Conservation (phyloP, 306 rosid species). For the Alnus glutinosa region DNA sequence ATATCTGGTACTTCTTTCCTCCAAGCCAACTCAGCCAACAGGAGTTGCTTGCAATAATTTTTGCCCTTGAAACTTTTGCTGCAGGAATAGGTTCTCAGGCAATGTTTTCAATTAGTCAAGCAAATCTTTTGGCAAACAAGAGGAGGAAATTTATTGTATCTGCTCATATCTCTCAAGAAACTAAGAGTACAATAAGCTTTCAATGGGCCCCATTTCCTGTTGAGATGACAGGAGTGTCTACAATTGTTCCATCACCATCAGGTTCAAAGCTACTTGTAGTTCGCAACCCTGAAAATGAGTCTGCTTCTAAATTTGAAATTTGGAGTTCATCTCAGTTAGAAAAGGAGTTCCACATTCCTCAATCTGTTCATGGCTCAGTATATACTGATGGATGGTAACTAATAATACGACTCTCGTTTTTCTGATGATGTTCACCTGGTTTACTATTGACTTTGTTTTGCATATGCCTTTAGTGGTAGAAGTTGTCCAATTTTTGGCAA, state of each 20-base stretch:
- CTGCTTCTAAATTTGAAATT: constrained; percentile 59
- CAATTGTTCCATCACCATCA: constrained; percentile 76
- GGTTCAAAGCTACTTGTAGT: constrained; percentile 65
- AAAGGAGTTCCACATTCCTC: constrained; percentile 73
- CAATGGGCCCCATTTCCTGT: constrained; percentile 80
- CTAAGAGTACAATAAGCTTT: constrained; percentile 42
- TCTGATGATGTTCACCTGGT: constrained; percentile 1
- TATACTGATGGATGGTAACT: constrained; percentile 76
- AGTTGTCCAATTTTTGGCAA: constrained; percentile 16
- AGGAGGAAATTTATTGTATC: constrained; percentile 54
- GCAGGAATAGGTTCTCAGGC: constrained; percentile 53
- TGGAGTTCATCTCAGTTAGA: constrained; percentile 69
- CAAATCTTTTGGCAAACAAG: constrained; percentile 65
- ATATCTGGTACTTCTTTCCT: background rate
- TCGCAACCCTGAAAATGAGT: constrained; percentile 58
- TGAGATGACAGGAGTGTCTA: constrained; percentile 62
- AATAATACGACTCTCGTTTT: background rate
- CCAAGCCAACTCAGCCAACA: background rate
- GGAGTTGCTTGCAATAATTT: constrained; percentile 5
- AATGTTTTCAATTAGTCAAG: constrained; percentile 62
- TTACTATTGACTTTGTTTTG: constrained; percentile 1
- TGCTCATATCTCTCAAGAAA: constrained; percentile 49
- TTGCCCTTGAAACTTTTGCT: constrained; percentile 2
- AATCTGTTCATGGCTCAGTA: constrained; percentile 72
- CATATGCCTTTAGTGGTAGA: constrained; percentile 7